These are phyloP conservation scores for Naganishia vaughanmartiniae DNA, from an alignment of 768 basidiomycete species.

Conservation along the genomic window DNA sequence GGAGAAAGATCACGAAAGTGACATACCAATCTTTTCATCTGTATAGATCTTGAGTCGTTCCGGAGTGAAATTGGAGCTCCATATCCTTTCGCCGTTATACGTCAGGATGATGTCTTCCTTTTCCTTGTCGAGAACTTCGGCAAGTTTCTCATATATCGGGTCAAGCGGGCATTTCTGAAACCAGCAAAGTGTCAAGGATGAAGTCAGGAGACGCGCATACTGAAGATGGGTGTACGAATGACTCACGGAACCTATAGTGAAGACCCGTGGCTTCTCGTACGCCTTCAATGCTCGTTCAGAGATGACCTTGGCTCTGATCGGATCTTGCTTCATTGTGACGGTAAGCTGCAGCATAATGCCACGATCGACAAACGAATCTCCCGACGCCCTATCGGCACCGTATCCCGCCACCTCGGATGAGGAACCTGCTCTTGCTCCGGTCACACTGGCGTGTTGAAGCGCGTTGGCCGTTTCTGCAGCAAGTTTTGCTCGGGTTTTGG, in stretches of 20 bases:
- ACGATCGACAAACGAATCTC: slow-evolving; percentile 4
- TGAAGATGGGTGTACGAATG: background rate
- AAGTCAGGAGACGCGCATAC: background rate
- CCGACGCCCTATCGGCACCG: background rate
- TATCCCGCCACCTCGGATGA: background rate
- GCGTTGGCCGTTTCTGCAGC: background rate
- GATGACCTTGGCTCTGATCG: slow-evolving; percentile 10
- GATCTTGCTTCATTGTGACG: slow-evolving; percentile 19
- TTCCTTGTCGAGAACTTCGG: slow-evolving; percentile 20
- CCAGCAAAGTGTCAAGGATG: background rate
- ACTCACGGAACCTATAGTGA: slow-evolving; percentile 22
- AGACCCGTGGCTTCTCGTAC: slow-evolving; percentile 16
- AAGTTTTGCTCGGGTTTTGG: slow-evolving; percentile 10
- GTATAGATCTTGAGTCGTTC: slow-evolving; percentile 23
- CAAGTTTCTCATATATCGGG: slow-evolving; percentile 20
- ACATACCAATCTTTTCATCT: slow-evolving; percentile 4
- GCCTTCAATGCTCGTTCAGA: slow-evolving; percentile 14
- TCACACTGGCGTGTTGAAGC: background rate
- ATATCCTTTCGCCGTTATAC: slow-evolving; percentile 16
- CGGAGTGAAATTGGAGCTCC: slow-evolving; percentile 18
- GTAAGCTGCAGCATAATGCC: slow-evolving; percentile 14
- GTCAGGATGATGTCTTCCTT: slow-evolving; percentile 17
- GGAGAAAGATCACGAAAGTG: too few relatives aligned
- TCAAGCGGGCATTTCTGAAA: slow-evolving; percentile 18
- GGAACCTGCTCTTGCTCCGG: slow-evolving; percentile 8